A percentile compares a stretch with the other conserved stretches of the same genome.
Evolutionary conservation across 1,139 yeast genomes (phyloP).

Genomic region (Wickerhamomyces sp.): DNA sequence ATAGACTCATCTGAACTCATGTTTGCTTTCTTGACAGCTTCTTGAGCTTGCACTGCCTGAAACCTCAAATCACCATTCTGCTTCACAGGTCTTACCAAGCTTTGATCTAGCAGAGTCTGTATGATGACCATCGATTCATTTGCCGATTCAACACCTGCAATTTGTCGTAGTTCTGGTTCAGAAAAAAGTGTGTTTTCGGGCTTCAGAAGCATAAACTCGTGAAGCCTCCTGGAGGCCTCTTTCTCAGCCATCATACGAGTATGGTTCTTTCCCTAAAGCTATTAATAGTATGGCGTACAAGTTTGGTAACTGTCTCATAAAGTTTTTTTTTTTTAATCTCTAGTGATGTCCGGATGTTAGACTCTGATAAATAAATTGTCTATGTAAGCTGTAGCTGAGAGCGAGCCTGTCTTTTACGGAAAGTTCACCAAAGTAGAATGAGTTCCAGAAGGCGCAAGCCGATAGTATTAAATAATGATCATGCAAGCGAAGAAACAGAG

Average conservation of each 20-base stretch:
- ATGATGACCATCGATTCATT: slow-evolving; percentile 52
- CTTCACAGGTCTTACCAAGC: slow-evolving; percentile 62
- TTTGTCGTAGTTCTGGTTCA: slow-evolving; percentile 16
- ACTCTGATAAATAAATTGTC: no score
- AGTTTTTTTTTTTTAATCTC: no score
- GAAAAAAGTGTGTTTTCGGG: slow-evolving; percentile 15
- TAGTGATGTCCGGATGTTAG: no score
- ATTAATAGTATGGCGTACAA: no score
- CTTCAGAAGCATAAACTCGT: slow-evolving; percentile 16
- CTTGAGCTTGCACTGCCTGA: slow-evolving; percentile 62
- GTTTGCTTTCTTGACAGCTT: slow-evolving; percentile 64
- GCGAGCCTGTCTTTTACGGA: no score
- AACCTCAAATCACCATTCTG: slow-evolving; percentile 64
- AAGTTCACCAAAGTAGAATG: no score
- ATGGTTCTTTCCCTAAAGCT: no score
- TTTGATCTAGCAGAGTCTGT: slow-evolving; percentile 61
- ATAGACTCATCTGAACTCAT: slow-evolving; percentile 89
- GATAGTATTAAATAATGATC: no score
- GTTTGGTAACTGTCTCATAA: no score
- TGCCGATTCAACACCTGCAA: slow-evolving; percentile 13
- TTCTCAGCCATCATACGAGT: slow-evolving; percentile 10
- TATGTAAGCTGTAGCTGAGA: no score
- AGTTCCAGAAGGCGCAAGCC: no score
- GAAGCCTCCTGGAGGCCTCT: slow-evolving; percentile 14
- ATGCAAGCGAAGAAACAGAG: no score